These are phyloP conservation scores for Talaromyces sp. DNA, from an alignment of 2,329 filamentous ascomycete genomes.

Conservation along the genomic window DNA sequence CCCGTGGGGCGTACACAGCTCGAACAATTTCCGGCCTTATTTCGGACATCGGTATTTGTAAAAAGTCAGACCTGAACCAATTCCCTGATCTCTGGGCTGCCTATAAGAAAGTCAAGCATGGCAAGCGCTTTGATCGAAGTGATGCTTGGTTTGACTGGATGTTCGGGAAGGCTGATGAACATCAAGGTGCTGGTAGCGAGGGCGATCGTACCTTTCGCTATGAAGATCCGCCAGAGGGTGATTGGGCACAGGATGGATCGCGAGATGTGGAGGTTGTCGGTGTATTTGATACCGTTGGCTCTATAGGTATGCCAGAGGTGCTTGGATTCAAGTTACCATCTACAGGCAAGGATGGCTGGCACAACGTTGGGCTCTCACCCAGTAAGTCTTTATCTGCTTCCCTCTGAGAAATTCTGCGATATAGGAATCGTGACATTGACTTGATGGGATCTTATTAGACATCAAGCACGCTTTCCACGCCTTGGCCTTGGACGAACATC, in stretches of 20 bases:
- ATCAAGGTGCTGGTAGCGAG: constrained; percentile 19
- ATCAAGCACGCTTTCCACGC: constrained; percentile 45
- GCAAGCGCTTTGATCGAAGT: constrained; percentile 23
- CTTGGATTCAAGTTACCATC: constrained; percentile 21
- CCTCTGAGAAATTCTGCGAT: too few relatives aligned
- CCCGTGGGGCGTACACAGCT: constrained; percentile 23
- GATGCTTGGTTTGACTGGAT: constrained; percentile 27
- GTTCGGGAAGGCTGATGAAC: constrained; percentile 23
- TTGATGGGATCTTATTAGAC: constrained; percentile 10
- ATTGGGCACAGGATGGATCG: constrained; percentile 18
- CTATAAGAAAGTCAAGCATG: constrained; percentile 19
- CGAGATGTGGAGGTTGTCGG: constrained; percentile 34
- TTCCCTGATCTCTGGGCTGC: constrained; percentile 24
- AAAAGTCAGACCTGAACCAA: constrained; percentile 19
- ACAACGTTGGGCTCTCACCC: constrained; percentile 22
- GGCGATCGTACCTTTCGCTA: constrained; percentile 10
- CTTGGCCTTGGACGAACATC: constrained; percentile 42
- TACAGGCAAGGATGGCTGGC: constrained; percentile 7
- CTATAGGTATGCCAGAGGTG: constrained; percentile 35
- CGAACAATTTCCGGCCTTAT: constrained; percentile 25
- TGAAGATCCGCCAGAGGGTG: constrained; percentile 10
- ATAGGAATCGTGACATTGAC: not conserved
- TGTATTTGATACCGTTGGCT: constrained; percentile 38
- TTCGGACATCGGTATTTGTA: constrained; percentile 24
- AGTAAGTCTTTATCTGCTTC: too few relatives aligned